A percentile compares a stretch with the other conserved stretches of the same genome.
These are phyloP conservation scores for Gaeumannomyces sp. DNA, from an alignment of 2,329 filamentous ascomycete species.

Conservation along the genomic window DNA sequence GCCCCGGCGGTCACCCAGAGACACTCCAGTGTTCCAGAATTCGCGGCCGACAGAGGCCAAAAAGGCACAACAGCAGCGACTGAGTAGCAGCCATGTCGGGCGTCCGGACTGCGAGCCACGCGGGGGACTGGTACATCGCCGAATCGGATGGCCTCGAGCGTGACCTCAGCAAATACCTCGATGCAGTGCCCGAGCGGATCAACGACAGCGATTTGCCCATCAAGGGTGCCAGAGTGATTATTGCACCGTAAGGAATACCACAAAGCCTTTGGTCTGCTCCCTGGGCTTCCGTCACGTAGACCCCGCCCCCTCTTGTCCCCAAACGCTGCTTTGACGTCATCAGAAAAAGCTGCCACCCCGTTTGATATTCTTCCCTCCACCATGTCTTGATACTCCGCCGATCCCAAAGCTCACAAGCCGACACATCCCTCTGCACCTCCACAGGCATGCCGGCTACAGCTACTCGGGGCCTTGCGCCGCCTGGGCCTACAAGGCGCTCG, in stretches of 20 bases:
- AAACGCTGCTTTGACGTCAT: conserved; percentile 8
- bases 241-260: conserved; percentile 69
- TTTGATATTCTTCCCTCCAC: no score
- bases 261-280: conserved; percentile 16
- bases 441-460: conserved; percentile 84
- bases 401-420: not conserved
- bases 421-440: not conserved
- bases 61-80: not conserved
- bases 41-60: not conserved
- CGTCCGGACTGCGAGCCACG: conserved; percentile 60
- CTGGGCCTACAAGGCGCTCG: conserved; percentile 87
- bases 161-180: conserved; percentile 72
- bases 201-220: conserved; percentile 59
- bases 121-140: conserved; percentile 79
- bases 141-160: conserved; percentile 51
- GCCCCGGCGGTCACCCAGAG: no score
- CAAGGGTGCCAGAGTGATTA: conserved; percentile 71
- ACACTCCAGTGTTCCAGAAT: not conserved
- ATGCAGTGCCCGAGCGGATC: conserved; percentile 59
- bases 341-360: not conserved
- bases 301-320: not conserved
- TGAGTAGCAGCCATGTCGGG: conserved; percentile 15
- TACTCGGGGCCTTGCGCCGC: conserved; percentile 91
- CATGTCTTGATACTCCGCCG: no score
- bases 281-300: conserved; percentile 1